Percentiles rank a stretch among this genome's conserved stretches.
Conservation (phyloP, 192 early-diverging fungal genomes). For the Phlyctochytrium planicorne region DNA sequence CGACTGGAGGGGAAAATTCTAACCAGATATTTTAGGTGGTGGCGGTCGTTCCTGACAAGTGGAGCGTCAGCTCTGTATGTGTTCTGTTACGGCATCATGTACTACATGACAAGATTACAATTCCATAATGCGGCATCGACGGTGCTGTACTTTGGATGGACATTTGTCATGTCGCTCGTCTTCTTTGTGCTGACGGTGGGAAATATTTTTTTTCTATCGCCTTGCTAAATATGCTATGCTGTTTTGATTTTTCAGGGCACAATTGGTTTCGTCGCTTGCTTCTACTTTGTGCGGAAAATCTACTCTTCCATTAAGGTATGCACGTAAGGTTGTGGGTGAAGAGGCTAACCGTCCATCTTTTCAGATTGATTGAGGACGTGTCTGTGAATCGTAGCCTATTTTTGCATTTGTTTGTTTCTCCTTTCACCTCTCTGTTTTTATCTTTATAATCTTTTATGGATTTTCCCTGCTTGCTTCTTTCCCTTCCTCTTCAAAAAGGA, state of each 20-base stretch:
- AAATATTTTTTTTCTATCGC: no score
- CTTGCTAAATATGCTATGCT: not conserved
- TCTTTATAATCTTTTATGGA: no score
- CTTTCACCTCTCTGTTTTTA: no score
- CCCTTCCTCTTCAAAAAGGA: no score
- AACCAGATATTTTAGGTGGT: no score
- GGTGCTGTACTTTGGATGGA: constrained; percentile 71
- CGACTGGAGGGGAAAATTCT: not conserved
- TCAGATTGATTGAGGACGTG: no score
- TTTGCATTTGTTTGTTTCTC: no score
- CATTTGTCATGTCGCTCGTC: constrained; percentile 62
- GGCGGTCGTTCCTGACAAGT: constrained; percentile 80
- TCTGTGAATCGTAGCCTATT: no score
- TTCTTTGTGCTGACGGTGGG: constrained; percentile 64
- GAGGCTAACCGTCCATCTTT: no score
- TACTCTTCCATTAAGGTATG: constrained; percentile 80
- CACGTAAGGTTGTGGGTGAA: no score
- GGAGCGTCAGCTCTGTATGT: constrained; percentile 77
- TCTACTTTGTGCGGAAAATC: constrained; percentile 71
- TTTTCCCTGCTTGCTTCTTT: no score
- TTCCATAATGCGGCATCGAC: constrained; percentile 60
- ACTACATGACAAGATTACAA: constrained; percentile 43
- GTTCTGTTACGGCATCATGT: constrained; percentile 76
- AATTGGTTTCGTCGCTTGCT: constrained; percentile 71
- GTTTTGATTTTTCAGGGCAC: constrained; percentile 62